phyloP scores from a whole-genome alignment of 176 grass and related monocot species.

The Oryza rufipogon region DNA sequence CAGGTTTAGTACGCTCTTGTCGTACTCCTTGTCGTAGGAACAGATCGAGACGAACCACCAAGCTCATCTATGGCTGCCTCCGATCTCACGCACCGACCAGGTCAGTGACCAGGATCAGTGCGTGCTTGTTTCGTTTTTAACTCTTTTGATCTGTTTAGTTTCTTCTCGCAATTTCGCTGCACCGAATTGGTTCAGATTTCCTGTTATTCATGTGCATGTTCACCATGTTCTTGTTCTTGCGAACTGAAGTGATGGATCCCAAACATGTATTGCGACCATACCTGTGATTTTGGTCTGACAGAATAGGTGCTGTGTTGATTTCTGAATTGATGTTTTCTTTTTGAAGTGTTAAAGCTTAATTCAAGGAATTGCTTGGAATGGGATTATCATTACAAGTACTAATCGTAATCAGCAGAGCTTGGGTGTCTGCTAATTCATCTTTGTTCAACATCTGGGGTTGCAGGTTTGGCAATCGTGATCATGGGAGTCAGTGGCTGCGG shows the following conservation, averaged over 20 bases:
- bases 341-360: background rate
- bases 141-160: background rate
- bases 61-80: slow-evolving; percentile 32
- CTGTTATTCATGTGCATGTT: background rate
- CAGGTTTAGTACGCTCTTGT: background rate
- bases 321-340: background rate
- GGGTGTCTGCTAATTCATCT: background rate
- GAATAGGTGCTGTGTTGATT: background rate
- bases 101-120: background rate
- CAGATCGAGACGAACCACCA: background rate
- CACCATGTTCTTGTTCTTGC: background rate
- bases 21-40: background rate
- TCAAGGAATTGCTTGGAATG: background rate
- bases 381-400: background rate
- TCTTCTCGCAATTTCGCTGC: background rate
- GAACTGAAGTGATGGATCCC: background rate
- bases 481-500: slow-evolving; percentile 94
- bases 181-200: background rate
- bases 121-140: background rate
- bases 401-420: background rate
- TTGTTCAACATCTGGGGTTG: slow-evolving; percentile 4
- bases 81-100: slow-evolving; percentile 22
- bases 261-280: background rate
- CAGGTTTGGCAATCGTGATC: slow-evolving; percentile 75
- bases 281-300: background rate